These are phyloP conservation scores for Candida nanaspora DNA, from an alignment of 805 yeast genomes.

Conservation along the genomic window DNA sequence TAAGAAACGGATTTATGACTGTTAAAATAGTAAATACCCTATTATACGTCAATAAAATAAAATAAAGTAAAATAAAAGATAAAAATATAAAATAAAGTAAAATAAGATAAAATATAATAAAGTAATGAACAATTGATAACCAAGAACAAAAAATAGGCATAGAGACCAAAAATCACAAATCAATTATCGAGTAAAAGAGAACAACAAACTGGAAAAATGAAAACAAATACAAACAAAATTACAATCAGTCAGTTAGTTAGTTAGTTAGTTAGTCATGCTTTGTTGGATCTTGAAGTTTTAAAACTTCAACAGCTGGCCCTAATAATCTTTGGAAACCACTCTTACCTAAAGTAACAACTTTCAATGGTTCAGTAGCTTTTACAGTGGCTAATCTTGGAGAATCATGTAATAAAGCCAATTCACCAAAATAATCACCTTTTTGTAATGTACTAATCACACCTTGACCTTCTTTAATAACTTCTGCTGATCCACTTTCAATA, in stretches of 20 bases:
- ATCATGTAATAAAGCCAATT: constrained; percentile 86
- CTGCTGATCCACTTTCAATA: constrained; percentile 77
- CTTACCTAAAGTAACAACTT: constrained; percentile 89
- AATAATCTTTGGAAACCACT: constrained; percentile 88
- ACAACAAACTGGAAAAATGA: background rate
- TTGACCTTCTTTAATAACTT: constrained; percentile 53
- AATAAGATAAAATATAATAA: too few species aligned
- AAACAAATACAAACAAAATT: background rate
- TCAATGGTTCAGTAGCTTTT: constrained; percentile 62
- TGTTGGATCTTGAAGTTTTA: constrained; percentile 83
- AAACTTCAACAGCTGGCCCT: constrained; percentile 89
- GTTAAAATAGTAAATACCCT: too few species aligned
- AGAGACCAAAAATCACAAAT: too few species aligned
- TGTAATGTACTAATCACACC: constrained; percentile 55
- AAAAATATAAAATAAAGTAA: too few species aligned
- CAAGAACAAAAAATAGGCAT: too few species aligned
- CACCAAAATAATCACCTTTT: constrained; percentile 94
- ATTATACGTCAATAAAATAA: too few species aligned
- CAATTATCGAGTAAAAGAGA: background rate
- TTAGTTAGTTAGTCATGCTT: constrained; percentile 9
- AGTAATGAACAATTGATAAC: too few species aligned
- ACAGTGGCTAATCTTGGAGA: constrained; percentile 93
- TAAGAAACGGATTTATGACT: too few species aligned
- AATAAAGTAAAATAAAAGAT: too few species aligned
- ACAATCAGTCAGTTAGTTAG: background rate